Percentiles rank a stretch among this genome's conserved stretches.
phyloP scores from a whole-genome alignment of 192 early-diverging fungal species.

The Coemansia sp. region DNA sequence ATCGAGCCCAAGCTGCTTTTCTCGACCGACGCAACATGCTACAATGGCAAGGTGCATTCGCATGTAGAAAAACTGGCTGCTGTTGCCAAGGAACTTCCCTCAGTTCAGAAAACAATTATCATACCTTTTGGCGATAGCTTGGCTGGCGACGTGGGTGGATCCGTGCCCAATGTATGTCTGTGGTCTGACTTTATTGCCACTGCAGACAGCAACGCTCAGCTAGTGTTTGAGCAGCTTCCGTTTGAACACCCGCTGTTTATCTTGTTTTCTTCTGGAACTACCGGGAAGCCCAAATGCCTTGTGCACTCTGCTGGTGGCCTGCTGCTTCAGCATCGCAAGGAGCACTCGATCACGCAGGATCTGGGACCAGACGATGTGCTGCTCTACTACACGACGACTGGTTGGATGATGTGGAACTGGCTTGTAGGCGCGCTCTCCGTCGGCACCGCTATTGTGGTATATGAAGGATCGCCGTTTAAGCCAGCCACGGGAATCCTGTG shows the following conservation, averaged over 20 bases:
- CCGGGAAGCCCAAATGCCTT: constrained; percentile 94
- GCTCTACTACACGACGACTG: constrained; percentile 89
- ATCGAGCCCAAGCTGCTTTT: constrained; percentile 89
- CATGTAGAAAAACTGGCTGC: constrained; percentile 71
- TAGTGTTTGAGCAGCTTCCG: constrained; percentile 79
- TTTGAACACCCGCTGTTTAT: constrained; percentile 92
- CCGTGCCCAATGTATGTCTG: constrained; percentile 21
- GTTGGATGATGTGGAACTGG: constrained; percentile 99
- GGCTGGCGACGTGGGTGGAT: constrained; percentile 18
- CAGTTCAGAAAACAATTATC: constrained; percentile 72
- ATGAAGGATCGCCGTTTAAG: constrained; percentile 94
- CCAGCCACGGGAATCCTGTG: constrained; percentile 72
- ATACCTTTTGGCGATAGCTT: constrained; percentile 63
- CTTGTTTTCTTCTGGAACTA: constrained; percentile 92
- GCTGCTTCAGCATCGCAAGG: constrained; percentile 90
- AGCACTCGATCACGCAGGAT: constrained; percentile 85
- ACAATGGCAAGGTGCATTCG: constrained; percentile 83
- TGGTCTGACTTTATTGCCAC: constrained; percentile 57
- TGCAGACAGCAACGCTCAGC: constrained; percentile 24
- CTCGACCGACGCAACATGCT: constrained; percentile 85
- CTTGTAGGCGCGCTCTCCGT: constrained; percentile 74
- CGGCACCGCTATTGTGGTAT: constrained; percentile 77
- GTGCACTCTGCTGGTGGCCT: constrained; percentile 90
- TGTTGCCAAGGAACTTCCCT: constrained; percentile 66
- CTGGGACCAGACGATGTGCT: constrained; percentile 70